A percentile compares a stretch with the other conserved stretches of the same genome.
Conservation (phyloP, 345 rosid species). For the Eucalyptus lansdowneana region DNA sequence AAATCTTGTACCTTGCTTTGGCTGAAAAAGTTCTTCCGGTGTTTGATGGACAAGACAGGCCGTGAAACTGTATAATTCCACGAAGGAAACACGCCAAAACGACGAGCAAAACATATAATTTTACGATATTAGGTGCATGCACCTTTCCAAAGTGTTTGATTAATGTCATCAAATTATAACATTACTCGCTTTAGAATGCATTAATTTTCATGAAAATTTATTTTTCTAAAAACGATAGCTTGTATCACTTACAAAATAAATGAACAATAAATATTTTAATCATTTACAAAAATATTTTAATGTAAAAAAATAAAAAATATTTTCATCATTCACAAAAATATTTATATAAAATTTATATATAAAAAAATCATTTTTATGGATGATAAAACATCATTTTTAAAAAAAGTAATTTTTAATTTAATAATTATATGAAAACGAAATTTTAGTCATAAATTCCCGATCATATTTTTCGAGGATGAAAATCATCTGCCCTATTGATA, state of each 20-base stretch:
- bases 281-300: neutral
- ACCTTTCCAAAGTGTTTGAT: neutral
- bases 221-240: accelerated
- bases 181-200: accelerated
- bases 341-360: too few relatives aligned
- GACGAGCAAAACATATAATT: neutral
- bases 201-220: accelerated
- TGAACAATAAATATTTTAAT: neutral
- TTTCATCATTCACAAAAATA: accelerated
- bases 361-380: neutral
- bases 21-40: neutral
- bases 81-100: neutral
- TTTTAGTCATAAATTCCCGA: neutral
- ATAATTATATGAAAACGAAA: neutral
- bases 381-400: too few relatives aligned
- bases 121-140: neutral
- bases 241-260: accelerated
- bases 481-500: neutral
- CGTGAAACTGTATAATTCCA: neutral
- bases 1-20: neutral
- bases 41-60: neutral
- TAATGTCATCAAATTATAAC: neutral
- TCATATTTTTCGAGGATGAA: neutral
- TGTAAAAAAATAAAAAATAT: accelerated
- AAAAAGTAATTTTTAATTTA: too few relatives aligned